Evolutionary conservation across 352 stramenopile genomes (phyloP).

Genomic region (Phytophthora sojae): DNA sequence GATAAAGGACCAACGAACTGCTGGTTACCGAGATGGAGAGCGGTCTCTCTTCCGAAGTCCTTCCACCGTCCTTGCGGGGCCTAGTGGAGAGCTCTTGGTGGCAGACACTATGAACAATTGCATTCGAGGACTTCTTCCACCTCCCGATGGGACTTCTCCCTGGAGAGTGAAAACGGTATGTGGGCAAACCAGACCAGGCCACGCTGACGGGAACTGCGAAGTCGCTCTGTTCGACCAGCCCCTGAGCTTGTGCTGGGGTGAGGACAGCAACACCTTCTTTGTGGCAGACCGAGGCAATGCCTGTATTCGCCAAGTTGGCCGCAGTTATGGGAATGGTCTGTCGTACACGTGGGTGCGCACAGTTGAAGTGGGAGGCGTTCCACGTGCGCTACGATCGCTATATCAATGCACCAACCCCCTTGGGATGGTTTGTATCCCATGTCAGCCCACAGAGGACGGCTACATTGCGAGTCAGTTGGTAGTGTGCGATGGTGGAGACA

Average conservation of each 20-base stretch:
- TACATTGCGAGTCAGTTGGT: constrained; percentile 14
- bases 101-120: constrained; percentile 71
- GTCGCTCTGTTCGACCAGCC: constrained; percentile 49
- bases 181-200: constrained; percentile 32
- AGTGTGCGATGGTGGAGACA: constrained; percentile 35
- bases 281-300: constrained; percentile 52
- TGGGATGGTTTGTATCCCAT: constrained; percentile 29
- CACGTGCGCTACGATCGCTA: constrained; percentile 7
- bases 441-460: background rate
- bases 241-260: constrained; percentile 39
- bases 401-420: constrained; percentile 20
- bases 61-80: constrained; percentile 37
- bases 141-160: constrained; percentile 2
- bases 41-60: constrained; percentile 55
- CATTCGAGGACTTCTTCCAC: constrained; percentile 45
- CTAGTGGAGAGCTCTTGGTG: constrained; percentile 45
- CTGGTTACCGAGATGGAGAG: constrained; percentile 42
- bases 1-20: constrained; percentile 16
- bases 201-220: constrained; percentile 44
- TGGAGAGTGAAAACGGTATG: constrained; percentile 47
- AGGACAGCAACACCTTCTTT: constrained; percentile 41
- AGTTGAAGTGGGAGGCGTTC: constrained; percentile 41
- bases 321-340: constrained; percentile 31
- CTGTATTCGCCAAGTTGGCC: constrained; percentile 54
- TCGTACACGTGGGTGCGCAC: constrained; percentile 50